Evolutionary conservation across 805 yeast species (phyloP).

Genomic region (Metschnikowia gelsemii): DNA sequence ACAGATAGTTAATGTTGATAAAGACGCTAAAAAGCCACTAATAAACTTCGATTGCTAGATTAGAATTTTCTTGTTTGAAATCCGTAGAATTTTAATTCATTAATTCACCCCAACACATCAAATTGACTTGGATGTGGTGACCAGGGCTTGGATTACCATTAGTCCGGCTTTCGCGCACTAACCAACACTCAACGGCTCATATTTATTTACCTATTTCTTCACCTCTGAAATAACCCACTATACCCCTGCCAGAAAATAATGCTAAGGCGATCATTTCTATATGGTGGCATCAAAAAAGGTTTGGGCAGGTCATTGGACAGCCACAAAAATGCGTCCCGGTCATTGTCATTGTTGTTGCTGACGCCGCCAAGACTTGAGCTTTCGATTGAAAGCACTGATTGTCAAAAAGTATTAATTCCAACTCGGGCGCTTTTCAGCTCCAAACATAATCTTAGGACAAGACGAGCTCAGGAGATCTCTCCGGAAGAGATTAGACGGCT

Average conservation of each 20-base stretch:
- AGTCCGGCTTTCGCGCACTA: neutral
- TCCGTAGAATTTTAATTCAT: too few relatives aligned
- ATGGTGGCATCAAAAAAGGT: neutral
- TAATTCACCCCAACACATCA: too few relatives aligned
- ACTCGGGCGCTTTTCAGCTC: conserved; percentile 5
- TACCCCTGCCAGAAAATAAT: too few relatives aligned
- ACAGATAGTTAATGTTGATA: neutral
- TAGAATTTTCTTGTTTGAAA: too few relatives aligned
- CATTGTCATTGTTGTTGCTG: neutral
- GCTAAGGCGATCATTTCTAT: too few relatives aligned
- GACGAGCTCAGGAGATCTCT: conserved; percentile 34
- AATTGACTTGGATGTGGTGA: too few relatives aligned
- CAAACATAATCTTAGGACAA: conserved; percentile 19
- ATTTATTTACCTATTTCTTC: neutral
- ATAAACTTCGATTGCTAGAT: too few relatives aligned
- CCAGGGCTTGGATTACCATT: neutral
- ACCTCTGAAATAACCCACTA: too few relatives aligned
- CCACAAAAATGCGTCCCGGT: too few relatives aligned
- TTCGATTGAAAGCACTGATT: neutral
- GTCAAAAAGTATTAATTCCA: neutral
- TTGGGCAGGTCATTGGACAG: too few relatives aligned
- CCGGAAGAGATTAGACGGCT: conserved; percentile 35
- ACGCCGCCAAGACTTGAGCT: neutral
- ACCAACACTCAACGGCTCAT: neutral
- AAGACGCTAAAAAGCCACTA: neutral